Evolutionary conservation across 192 early-diverging fungal genomes (phyloP), one percentile per base, ranked within the genome.

Genomic region (Entomortierella lignicola): DNA sequence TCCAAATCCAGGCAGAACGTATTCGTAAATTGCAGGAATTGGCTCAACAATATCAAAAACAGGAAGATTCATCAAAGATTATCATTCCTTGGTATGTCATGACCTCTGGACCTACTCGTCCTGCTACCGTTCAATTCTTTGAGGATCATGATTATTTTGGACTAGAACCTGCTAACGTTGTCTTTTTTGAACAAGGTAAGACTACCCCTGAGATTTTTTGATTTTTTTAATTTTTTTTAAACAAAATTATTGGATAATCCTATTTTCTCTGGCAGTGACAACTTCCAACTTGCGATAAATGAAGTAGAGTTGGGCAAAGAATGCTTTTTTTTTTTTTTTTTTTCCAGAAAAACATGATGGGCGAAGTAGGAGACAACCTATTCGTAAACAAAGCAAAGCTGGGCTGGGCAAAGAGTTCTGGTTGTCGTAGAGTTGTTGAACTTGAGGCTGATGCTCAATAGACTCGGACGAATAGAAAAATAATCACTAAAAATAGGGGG

Each of bases 31-130:
- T 99, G 63, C 95, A 99, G 83, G 81, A 89, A 51, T 56, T 96
- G 43, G 83, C 87, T 15, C 69, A 30, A 21, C 15, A 72, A 60
- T 57, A 47, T 15, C 69, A 30, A 21, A 8, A 72, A 60, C 60
- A 47, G 25, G 55, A 82, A 42, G 71, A 72, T 48, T 65, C 83
- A n/a, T 47, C 66, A 6, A 69, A 86, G n/a, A 83, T 92, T 17
- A 85, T 91, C 26, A 96, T 99, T 60, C 96, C 97, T 10, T 99
- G 97, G 97, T 97, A 97, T 80, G 90, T 99, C 72, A 99, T 99
- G 98, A 97, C 96, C 52, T 96, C 94, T 44, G 97, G 94, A 10
- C 98, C 98, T 20, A 99, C 98, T 23, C 87, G 91, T 55, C 81
- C 59, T 1, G 90, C 94, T 20, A 97, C 97, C 17, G 88, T 89